A percentile compares a stretch with the other conserved stretches of the same genome.
These are phyloP conservation scores for Populus hybrid DNA, from an alignment of 441 rosid genomes.

Conservation along the genomic window DNA sequence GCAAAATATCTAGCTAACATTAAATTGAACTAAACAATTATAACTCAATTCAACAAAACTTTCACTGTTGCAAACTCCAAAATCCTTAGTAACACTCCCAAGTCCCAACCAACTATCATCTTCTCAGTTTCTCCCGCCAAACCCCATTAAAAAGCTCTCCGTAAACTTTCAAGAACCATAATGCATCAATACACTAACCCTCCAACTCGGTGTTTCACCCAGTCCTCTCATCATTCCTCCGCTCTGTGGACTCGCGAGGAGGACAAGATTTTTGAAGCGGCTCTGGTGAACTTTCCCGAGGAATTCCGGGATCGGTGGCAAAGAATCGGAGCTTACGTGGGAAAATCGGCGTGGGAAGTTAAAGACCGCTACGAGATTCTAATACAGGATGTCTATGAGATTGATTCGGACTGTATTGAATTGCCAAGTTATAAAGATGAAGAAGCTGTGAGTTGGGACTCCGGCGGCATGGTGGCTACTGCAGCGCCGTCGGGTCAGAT, in stretches of 20 bases:
- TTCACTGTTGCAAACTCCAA: not conserved
- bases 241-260: slow-evolving; percentile 56
- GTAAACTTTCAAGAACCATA: not conserved
- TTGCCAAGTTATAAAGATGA: slow-evolving; percentile 60
- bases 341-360: slow-evolving; percentile 46
- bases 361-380: slow-evolving; percentile 49
- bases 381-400: slow-evolving; percentile 53
- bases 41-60: no score
- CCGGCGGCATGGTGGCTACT: not conserved
- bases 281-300: slow-evolving; percentile 51
- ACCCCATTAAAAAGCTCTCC: not conserved
- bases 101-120: slow-evolving; percentile 2
- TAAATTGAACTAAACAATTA: no score
- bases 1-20: no score
- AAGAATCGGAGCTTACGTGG: slow-evolving; percentile 43
- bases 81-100: not conserved
- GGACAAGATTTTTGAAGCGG: slow-evolving; percentile 70
- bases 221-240: slow-evolving; percentile 15
- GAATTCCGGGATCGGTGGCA: slow-evolving; percentile 61
- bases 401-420: slow-evolving; percentile 64
- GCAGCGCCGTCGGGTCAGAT: no score
- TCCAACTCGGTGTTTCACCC: not conserved
- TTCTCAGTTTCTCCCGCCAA: slow-evolving; percentile 25
- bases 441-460: slow-evolving; percentile 33
- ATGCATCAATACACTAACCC: slow-evolving; percentile 17